Base-by-base conservation (phyloP, 768 basidiomycete genomes). In the Leucocoprinus leucothites region DNA sequence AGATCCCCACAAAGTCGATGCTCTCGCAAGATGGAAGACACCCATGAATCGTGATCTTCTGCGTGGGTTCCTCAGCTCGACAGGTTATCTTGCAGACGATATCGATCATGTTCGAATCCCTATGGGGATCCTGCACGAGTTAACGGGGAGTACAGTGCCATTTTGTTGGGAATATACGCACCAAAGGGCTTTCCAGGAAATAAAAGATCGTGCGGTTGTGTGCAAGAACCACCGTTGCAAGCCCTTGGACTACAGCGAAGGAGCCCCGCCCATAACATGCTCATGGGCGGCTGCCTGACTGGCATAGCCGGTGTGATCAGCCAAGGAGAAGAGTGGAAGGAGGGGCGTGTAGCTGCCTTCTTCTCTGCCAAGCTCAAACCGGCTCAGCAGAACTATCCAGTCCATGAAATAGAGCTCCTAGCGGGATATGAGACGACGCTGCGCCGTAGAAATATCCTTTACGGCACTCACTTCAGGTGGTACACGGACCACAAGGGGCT, bases 401-500 rank as follows among this genome's bases (percentile, higher is more conserved):
- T 69, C 0, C 73, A 74, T 36, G 71, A 77, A 48, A 65, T 69
- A 8, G 71, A 77, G 22, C 56, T 76, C 53, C 43, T 76, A 0
- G 70, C 68, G 0, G 68, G 71, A 0, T 58, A 75, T 0, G 73
- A 75, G 43, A 67, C 67, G 0, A 67, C 75, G 69, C 54, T 70
- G 7, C 34, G 63, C 0, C 64, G 69, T 28, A 18, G 59, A 0
- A 66, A 70, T 18, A 59, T 71, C 1, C 42, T 76, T 5, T 65
- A 65, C 13, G 75, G 74, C 0, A 60, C 55, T 0, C 54, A 41
- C 1, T 76, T 77, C 19, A 31, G 48, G 0, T 69, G 71, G 62
- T 49, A 62, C 8, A 74, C 69, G 0, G 72, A 74, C 25, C 68
- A 72, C 42, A 71, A 70, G 41, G 69, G 69, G 0, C 53, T 78